phyloP scores from a whole-genome alignment of 352 stramenopile genomes.

The Globisporangium abappressorium region DNA sequence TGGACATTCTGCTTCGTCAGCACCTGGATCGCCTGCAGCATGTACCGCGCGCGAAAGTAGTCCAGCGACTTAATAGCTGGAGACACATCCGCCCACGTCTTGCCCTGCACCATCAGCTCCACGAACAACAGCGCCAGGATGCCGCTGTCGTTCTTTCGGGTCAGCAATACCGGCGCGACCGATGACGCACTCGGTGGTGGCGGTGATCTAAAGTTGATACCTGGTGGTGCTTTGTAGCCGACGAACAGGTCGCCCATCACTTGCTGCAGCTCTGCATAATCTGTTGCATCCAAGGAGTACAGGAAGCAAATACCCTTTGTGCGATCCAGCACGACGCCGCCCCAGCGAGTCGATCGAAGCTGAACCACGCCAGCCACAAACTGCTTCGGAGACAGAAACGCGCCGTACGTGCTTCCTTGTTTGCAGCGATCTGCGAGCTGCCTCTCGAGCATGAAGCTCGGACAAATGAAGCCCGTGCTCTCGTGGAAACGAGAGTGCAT shows the following conservation, averaged over 20 bases:
- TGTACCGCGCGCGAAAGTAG: slow-evolving; percentile 16
- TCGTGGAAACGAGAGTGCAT: slow-evolving; percentile 10
- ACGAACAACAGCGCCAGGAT: slow-evolving; percentile 14
- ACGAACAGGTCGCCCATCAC: background rate
- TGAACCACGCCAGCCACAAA: slow-evolving; percentile 1
- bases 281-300: background rate
- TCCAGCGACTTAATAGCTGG: background rate
- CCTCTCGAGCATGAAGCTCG: slow-evolving; percentile 9
- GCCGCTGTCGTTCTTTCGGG: slow-evolving; percentile 6
- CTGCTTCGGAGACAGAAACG: slow-evolving; percentile 9
- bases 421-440: background rate
- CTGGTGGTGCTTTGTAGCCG: background rate
- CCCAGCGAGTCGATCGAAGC: slow-evolving; percentile 12
- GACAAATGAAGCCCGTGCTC: slow-evolving; percentile 3
- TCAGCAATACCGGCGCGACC: background rate
- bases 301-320: slow-evolving; percentile 6
- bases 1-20: slow-evolving; percentile 10
- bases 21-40: slow-evolving; percentile 15
- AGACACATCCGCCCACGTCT: slow-evolving; percentile 5
- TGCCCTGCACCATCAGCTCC: slow-evolving; percentile 7
- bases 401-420: slow-evolving; percentile 6
- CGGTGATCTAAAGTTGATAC: background rate
- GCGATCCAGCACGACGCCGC: slow-evolving; percentile 4
- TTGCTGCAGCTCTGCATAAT: background rate
- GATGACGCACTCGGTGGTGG: background rate